Evolutionary conservation across 2,329 filamentous ascomycete species (phyloP).

Genomic region (Diaporthe humulicola): DNA sequence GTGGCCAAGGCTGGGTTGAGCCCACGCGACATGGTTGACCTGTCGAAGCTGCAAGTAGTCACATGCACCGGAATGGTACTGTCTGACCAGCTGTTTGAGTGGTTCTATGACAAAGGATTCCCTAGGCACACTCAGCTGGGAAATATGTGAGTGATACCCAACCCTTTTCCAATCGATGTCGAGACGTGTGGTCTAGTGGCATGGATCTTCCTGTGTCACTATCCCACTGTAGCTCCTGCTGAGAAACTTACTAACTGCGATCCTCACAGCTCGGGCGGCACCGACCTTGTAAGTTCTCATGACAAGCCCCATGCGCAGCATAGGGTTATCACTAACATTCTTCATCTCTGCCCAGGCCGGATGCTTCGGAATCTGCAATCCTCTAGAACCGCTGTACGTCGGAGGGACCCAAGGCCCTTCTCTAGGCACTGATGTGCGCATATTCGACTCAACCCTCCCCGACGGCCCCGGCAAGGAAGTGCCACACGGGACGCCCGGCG

Average conservation of each 20-base stretch:
- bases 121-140: slow-evolving; percentile 74
- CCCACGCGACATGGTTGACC: slow-evolving; percentile 73
- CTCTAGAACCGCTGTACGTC: slow-evolving; percentile 74
- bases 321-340: not conserved
- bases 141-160: slow-evolving; percentile 71
- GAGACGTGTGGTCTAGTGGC: too few species aligned
- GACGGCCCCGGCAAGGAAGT: slow-evolving; percentile 59
- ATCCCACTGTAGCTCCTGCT: not conserved
- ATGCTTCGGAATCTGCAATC: slow-evolving; percentile 75
- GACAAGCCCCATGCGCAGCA: not conserved
- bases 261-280: slow-evolving; percentile 67
- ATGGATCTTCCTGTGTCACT: too few species aligned
- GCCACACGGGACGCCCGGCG: slow-evolving; percentile 75
- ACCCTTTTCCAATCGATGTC: not conserved
- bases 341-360: slow-evolving; percentile 57
- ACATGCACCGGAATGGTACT: slow-evolving; percentile 87
- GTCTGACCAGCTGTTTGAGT: slow-evolving; percentile 81
- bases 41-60: slow-evolving; percentile 72
- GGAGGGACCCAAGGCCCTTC: slow-evolving; percentile 65
- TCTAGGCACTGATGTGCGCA: slow-evolving; percentile 64
- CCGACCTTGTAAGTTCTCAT: slow-evolving; percentile 72
- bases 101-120: slow-evolving; percentile 81
- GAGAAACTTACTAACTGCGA: not conserved
- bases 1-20: slow-evolving; percentile 73
- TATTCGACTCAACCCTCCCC: slow-evolving; percentile 75